Base-by-base conservation (phyloP, 2,329 filamentous ascomycete species). In the Sporothrix sp. region DNA sequence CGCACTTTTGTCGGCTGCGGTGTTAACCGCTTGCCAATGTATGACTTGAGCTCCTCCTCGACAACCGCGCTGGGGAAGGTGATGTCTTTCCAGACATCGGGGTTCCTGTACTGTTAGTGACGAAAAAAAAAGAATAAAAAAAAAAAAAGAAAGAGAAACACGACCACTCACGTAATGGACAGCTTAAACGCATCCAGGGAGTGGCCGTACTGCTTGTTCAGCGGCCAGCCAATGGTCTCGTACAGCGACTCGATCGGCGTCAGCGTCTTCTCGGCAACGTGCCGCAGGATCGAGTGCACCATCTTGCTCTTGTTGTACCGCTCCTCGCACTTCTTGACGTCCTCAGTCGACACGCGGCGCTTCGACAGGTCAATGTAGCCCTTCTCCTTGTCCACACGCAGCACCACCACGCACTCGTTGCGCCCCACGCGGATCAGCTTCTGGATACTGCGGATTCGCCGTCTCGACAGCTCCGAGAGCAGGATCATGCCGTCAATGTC, bases 401-500 rank as follows among this genome's bases (percentile, higher is more conserved):
- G 85, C 58, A 98, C 93, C 42, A 98, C 94, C 48, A 98, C 93
- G 51, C 98, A 93, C 70, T 98, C 93, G 65, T 98, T 98, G 62
- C 94, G 85, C 52, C 94, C 94, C 56, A 98, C 93, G 59, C 93
- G 84, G 63, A 98, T 98, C 59, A 98, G 84, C 74, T 98, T 98
- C 71, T 98, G 94, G 63, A 98, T 98, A 78, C 83, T 89, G 75
- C 93, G 78, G 65, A 98, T 98, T 84, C 93, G 93, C 80, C 93
- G 82, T 77, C 93, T 83, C 54, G 94, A 98, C 58, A 98, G 81
- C 72, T 98, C 93, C 63, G 88, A 95, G 59, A 98, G 87, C 59
- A 98, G 76, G 64, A 98, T 98, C 94, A 98, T 98, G 81, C 93
- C 93, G 68, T 98, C 94, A 64, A 98, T 98, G 74, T 97, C 96